Percentiles rank a stretch among this genome's conserved stretches.
Evolutionary conservation across 257 asterid genomes (phyloP).

Genomic region (Gardenia jasminoides): DNA sequence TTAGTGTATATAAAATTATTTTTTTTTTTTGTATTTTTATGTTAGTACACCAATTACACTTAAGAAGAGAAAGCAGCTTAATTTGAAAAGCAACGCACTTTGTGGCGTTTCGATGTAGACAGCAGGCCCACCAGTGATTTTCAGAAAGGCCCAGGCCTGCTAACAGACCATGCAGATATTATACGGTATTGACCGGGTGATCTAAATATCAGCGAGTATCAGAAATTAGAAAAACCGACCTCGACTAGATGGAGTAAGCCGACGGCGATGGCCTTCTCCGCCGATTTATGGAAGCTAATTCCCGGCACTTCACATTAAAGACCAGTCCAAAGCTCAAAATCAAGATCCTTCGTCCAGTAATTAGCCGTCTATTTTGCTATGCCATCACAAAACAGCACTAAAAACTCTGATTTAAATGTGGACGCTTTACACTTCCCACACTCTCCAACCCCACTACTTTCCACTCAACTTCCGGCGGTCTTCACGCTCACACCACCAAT

Average conservation of each 20-base stretch:
- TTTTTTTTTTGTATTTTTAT: too few species aligned
- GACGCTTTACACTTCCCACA: constrained; percentile 30
- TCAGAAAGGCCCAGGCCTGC: not conserved
- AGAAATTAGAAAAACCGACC: not conserved
- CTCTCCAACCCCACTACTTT: constrained; percentile 36
- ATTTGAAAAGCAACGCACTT: too few species aligned
- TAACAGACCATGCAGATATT: not conserved
- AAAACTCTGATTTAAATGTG: constrained; percentile 24
- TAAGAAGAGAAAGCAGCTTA: too few species aligned
- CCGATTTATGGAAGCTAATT: not conserved
- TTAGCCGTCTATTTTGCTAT: not conserved
- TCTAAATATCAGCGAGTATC: too few species aligned
- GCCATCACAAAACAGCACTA: not conserved
- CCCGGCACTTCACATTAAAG: not conserved
- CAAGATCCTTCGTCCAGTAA: not conserved
- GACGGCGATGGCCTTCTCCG: not conserved
- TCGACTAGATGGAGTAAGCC: too few species aligned
- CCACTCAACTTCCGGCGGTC: constrained; percentile 23
- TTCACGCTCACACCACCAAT: constrained; percentile 11
- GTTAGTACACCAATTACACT: too few species aligned
- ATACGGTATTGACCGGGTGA: not conserved
- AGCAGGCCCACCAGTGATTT: not conserved
- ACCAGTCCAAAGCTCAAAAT: not conserved
- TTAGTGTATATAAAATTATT: too few species aligned
- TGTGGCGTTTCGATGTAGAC: too few species aligned